These are phyloP conservation scores for Blastomyces parvus DNA, from an alignment of 2,329 filamentous ascomycete genomes.

Conservation along the genomic window DNA sequence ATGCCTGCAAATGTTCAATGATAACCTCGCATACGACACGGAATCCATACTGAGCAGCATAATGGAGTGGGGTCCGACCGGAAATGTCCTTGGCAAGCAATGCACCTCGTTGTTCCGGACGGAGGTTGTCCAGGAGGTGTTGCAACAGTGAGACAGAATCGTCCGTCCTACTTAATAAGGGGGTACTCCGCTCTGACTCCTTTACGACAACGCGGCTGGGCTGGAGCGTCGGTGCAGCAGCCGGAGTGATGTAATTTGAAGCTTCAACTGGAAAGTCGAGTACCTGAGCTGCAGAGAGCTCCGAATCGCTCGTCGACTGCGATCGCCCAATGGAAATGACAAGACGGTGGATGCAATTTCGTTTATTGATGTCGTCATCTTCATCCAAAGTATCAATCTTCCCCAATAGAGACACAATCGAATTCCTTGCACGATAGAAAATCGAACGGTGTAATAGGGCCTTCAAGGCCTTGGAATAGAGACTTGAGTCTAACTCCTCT, in stretches of 20 bases:
- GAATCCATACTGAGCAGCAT: constrained; percentile 78
- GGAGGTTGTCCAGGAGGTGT: constrained; percentile 58
- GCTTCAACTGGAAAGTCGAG: constrained; percentile 45
- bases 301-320: constrained; percentile 46
- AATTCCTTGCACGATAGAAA: constrained; percentile 63
- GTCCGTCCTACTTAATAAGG: constrained; percentile 59
- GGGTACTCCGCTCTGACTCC: constrained; percentile 52
- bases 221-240: constrained; percentile 56
- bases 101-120: constrained; percentile 55
- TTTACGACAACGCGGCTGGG: constrained; percentile 54
- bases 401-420: constrained; percentile 60
- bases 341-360: constrained; percentile 86
- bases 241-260: constrained; percentile 69
- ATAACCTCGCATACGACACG: constrained; percentile 81
- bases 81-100: constrained; percentile 37
- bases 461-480: constrained; percentile 54
- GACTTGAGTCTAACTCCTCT: constrained; percentile 48
- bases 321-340: constrained; percentile 85
- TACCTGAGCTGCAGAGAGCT: constrained; percentile 45
- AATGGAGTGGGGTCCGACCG: constrained; percentile 18
- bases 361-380: constrained; percentile 82
- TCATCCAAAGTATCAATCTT: constrained; percentile 67
- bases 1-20: constrained; percentile 79
- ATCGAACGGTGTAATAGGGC: constrained; percentile 42
- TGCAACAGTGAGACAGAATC: constrained; percentile 61